Conservation (phyloP, 2,329 filamentous ascomycete species). For the Ascochyta koolunga region DNA sequence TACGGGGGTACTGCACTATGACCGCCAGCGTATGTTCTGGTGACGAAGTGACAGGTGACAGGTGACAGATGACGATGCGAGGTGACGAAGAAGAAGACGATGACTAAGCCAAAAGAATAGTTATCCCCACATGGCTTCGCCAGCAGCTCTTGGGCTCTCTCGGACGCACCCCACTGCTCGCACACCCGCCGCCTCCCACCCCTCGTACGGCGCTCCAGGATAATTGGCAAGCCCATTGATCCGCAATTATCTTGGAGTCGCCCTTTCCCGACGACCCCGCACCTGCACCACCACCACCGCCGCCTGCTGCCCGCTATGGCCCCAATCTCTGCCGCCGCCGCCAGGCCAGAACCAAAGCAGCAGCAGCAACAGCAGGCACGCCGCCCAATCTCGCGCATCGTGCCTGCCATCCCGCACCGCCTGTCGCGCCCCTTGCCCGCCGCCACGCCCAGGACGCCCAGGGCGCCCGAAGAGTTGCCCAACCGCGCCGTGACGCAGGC, state of each 20-base stretch:
- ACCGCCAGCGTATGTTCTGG: no score
- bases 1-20: no score
- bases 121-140: conserved; percentile 11
- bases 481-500: conserved; percentile 24
- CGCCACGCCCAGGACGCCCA: conserved; percentile 36
- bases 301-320: conserved; percentile 31
- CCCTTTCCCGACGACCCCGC: conserved; percentile 24
- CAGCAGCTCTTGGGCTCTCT: conserved; percentile 19
- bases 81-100: neutral
- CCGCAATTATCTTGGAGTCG: conserved; percentile 52
- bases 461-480: conserved; percentile 36
- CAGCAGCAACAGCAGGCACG: conserved; percentile 36
- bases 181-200: conserved; percentile 16
- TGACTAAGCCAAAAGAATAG: neutral
- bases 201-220: conserved; percentile 47
- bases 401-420: conserved; percentile 47
- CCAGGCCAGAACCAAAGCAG: neutral
- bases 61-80: no score
- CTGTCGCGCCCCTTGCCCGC: conserved; percentile 35
- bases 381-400: conserved; percentile 40
- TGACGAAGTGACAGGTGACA: no score
- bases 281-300: no score
- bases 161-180: conserved; percentile 22
- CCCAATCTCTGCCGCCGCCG: conserved; percentile 25
- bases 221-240: conserved; percentile 44